Conservation (phyloP, 2,329 filamentous ascomycete species). For the Neofusicoccum kwambonambiense region DNA sequence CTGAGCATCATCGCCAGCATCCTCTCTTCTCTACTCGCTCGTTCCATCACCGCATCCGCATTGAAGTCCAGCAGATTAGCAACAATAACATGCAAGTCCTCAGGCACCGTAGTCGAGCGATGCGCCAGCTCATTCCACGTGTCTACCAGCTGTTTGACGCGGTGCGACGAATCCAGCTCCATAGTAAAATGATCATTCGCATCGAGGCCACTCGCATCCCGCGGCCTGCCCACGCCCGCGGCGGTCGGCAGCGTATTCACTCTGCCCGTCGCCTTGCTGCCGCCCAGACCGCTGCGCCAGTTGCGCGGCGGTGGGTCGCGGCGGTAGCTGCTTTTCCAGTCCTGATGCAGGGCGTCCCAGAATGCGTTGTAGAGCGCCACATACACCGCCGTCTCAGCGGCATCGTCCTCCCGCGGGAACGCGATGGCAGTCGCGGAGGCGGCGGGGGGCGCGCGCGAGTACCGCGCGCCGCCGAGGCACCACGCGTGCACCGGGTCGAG, state of each 20-base stretch:
- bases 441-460: neutral
- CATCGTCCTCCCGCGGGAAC: neutral
- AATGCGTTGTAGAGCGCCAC: conserved; percentile 9
- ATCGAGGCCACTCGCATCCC: neutral
- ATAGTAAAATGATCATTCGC: neutral
- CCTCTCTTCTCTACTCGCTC: neutral
- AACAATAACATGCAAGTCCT: conserved; percentile 21
- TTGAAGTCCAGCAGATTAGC: conserved; percentile 21
- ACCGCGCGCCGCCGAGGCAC: conserved; percentile 3
- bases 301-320: neutral
- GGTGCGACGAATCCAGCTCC: neutral
- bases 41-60: conserved; percentile 11
- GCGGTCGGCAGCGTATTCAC: neutral
- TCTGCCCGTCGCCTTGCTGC: neutral
- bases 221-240: neutral
- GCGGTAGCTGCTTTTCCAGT: conserved; percentile 14
- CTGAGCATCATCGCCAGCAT: conserved; percentile 17
- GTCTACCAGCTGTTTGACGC: conserved; percentile 15
- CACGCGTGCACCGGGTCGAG: conserved; percentile 15
- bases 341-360: conserved; percentile 16
- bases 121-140: conserved; percentile 21
- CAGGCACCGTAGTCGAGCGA: conserved; percentile 21
- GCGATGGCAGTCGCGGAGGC: neutral
- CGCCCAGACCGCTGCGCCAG: neutral
- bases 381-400: neutral